Conservation (phyloP, 176 grass and related monocot species). For the Guadua angustifolia region DNA sequence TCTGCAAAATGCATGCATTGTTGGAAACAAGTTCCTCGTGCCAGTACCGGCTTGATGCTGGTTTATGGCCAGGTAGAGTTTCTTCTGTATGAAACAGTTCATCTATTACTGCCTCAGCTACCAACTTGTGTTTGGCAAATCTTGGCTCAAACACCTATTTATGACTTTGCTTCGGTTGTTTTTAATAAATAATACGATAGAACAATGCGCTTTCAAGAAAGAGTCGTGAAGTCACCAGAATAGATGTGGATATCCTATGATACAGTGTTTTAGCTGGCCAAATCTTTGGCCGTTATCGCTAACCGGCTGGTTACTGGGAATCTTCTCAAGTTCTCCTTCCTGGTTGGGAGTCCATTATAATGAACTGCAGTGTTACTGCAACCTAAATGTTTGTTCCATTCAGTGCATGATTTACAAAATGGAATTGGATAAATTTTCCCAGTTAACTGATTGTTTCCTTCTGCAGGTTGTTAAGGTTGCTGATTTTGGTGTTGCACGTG, state of each 20-base stretch:
- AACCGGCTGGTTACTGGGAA: not conserved
- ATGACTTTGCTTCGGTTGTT: not conserved
- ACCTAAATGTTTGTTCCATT: not conserved
- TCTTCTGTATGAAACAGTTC: not conserved
- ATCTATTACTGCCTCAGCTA: not conserved
- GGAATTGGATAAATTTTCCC: conserved; percentile 17
- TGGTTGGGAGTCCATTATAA: conserved; percentile 31
- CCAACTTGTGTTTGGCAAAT: not conserved
- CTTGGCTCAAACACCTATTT: not conserved
- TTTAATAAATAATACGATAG: not conserved
- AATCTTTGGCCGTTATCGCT: not conserved
- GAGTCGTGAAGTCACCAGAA: not conserved
- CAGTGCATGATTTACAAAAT: not conserved
- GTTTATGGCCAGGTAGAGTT: conserved; percentile 9
- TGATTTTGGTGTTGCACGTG: conserved; percentile 98
- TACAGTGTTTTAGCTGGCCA: not conserved
- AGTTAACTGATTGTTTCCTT: conserved; percentile 19
- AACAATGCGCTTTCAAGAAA: not conserved
- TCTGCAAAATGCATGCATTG: conserved; percentile 37
- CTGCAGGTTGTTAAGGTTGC: conserved; percentile 91
- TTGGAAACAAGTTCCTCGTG: not conserved
- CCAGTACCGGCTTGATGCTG: not conserved
- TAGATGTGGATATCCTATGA: not conserved
- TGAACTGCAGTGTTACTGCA: conserved; percentile 9
- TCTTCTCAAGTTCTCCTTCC: not conserved